Conservation (phyloP, 2,329 filamentous ascomycete genomes). For the Neospermospora avenae region DNA sequence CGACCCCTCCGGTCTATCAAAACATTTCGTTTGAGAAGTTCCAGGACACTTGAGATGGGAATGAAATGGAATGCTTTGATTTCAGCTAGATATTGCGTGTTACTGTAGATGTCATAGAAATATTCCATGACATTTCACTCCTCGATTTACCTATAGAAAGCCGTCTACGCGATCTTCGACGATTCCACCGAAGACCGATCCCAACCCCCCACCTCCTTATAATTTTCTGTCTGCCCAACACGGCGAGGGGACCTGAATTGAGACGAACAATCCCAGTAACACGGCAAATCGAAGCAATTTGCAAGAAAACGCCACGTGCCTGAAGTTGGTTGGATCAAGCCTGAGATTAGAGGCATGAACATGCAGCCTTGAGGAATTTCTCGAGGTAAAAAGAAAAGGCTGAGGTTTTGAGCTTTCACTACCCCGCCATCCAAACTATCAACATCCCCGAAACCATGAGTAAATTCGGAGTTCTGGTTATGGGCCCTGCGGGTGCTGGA, state of each 20-base stretch:
- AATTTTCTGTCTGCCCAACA: too few relatives aligned
- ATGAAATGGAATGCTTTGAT: too few relatives aligned
- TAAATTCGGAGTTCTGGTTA: constrained; percentile 91
- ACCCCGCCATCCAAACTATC: not conserved
- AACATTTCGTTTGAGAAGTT: not conserved
- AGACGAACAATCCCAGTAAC: not conserved
- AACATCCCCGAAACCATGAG: constrained; percentile 57
- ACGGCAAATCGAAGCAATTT: not conserved
- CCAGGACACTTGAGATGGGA: too few relatives aligned
- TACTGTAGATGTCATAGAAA: too few relatives aligned
- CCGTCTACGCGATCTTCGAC: too few relatives aligned
- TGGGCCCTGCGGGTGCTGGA: constrained; percentile 93
- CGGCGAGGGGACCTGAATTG: too few relatives aligned
- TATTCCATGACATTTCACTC: too few relatives aligned
- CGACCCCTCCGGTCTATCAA: not conserved
- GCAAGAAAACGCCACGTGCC: not conserved
- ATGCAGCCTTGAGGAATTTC: constrained; percentile 2
- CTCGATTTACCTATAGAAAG: too few relatives aligned
- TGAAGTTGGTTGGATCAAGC: not conserved
- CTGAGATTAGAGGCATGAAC: not conserved
- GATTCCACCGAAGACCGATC: too few relatives aligned
- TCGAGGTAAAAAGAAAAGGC: constrained; percentile 13
- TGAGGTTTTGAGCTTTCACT: constrained; percentile 8
- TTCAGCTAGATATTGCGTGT: too few relatives aligned
- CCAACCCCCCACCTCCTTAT: too few relatives aligned